phyloP scores from a whole-genome alignment of 2,329 filamentous ascomycete species.

The Penicillium fuscoglaucum region DNA sequence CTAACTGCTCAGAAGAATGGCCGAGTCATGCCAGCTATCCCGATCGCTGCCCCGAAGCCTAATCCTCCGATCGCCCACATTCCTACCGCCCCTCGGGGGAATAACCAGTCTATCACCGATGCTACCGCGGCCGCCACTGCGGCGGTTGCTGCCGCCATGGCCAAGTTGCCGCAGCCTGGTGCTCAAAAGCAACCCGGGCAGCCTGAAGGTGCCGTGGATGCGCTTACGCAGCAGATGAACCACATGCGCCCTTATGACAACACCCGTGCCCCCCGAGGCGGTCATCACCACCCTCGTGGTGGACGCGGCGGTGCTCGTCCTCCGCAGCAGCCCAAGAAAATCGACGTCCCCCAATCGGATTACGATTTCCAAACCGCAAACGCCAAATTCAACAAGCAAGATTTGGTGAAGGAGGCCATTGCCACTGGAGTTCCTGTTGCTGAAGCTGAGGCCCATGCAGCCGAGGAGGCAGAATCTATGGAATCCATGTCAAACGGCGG shows the following conservation, averaged over 20 bases:
- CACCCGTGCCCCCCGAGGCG: slow-evolving; percentile 40
- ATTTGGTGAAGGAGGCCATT: slow-evolving; percentile 84
- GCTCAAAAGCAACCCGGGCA: slow-evolving; percentile 37
- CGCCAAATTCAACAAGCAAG: slow-evolving; percentile 85
- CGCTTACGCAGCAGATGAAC: slow-evolving; percentile 47
- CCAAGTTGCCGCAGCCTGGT: slow-evolving; percentile 47
- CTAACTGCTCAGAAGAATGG: slow-evolving; percentile 40
- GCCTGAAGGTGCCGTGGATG: slow-evolving; percentile 40
- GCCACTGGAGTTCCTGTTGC: slow-evolving; percentile 70
- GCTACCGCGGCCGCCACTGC: slow-evolving; percentile 52
- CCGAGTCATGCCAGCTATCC: slow-evolving; percentile 49
- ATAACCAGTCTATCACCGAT: slow-evolving; percentile 44
- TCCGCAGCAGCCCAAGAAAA: slow-evolving; percentile 59
- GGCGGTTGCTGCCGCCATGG: slow-evolving; percentile 54
- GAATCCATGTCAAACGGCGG: slow-evolving; percentile 39
- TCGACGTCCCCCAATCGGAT: slow-evolving; percentile 86
- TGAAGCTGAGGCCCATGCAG: slow-evolving; percentile 50
- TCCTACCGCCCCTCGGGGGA: slow-evolving; percentile 26
- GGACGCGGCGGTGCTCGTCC: slow-evolving; percentile 49
- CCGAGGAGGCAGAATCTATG: slow-evolving; percentile 51
- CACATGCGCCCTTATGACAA: slow-evolving; percentile 47
- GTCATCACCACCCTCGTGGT: slow-evolving; percentile 45
- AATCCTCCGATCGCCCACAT: slow-evolving; percentile 25
- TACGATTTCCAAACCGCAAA: slow-evolving; percentile 89
- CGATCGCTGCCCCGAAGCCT: slow-evolving; percentile 40